Conservation (phyloP, 495 filamentous ascomycete genomes). For the Neurospora intermedia region DNA sequence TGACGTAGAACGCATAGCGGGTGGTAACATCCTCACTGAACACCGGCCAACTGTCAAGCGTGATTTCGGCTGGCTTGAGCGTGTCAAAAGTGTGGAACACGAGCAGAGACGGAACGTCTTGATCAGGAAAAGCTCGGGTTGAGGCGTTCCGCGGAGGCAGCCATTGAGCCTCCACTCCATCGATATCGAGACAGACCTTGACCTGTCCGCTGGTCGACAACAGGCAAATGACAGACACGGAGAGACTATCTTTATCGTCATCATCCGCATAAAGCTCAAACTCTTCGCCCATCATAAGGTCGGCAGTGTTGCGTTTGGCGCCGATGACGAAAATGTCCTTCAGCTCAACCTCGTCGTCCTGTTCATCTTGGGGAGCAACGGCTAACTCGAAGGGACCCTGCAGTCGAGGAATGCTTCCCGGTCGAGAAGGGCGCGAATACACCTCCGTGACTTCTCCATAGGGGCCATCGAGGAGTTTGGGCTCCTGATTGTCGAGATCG, state of each 20-base stretch:
- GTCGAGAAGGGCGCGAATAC: slow-evolving; percentile 57
- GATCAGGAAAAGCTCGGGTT: slow-evolving; percentile 25
- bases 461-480: slow-evolving; percentile 35
- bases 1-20: slow-evolving; percentile 70
- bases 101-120: slow-evolving; percentile 27
- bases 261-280: slow-evolving; percentile 43
- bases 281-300: slow-evolving; percentile 53
- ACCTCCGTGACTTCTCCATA: slow-evolving; percentile 42
- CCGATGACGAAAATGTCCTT: slow-evolving; percentile 46
- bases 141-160: slow-evolving; percentile 47
- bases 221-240: slow-evolving; percentile 63
- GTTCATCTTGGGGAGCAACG: slow-evolving; percentile 48
- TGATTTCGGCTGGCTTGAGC: slow-evolving; percentile 37
- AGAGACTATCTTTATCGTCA: slow-evolving; percentile 52
- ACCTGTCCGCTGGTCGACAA: slow-evolving; percentile 62
- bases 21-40: slow-evolving; percentile 65
- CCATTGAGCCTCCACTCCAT: slow-evolving; percentile 78
- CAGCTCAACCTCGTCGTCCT: slow-evolving; percentile 55
- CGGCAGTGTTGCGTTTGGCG: slow-evolving; percentile 41
- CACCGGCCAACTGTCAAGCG: slow-evolving; percentile 52
- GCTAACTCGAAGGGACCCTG: slow-evolving; percentile 79
- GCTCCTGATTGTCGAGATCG: slow-evolving; percentile 70
- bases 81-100: slow-evolving; percentile 53
- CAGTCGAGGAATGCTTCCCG: slow-evolving; percentile 62
- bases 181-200: slow-evolving; percentile 67